A percentile compares a stretch with the other conserved stretches of the same genome.
phyloP scores from a whole-genome alignment of 805 yeast genomes.

The Ogataea pilisensis region DNA sequence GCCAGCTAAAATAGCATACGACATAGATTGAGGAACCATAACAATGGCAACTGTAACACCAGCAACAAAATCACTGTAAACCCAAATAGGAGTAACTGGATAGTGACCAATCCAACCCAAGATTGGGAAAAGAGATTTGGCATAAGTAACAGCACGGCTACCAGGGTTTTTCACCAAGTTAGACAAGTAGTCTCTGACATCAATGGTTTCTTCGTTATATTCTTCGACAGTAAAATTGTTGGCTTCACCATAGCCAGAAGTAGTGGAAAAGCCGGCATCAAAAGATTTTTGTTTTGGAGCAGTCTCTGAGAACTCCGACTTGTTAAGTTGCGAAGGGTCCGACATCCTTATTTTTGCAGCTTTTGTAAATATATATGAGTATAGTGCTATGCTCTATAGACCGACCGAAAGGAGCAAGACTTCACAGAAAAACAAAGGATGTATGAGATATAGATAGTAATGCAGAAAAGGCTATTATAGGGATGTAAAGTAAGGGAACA shows the following conservation, averaged over 20 bases:
- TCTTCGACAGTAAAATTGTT: slow-evolving; percentile 2
- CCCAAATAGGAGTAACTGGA: slow-evolving; percentile 61
- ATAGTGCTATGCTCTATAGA: no score
- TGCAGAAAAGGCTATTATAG: no score
- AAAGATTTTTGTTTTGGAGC: not conserved
- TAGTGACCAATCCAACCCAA: slow-evolving; percentile 81
- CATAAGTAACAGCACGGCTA: slow-evolving; percentile 40
- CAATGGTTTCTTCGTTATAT: slow-evolving; percentile 25
- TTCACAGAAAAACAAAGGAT: no score
- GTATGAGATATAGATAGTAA: no score
- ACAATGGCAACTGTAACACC: slow-evolving; percentile 94
- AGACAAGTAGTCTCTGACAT: slow-evolving; percentile 24
- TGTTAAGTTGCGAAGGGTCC: not conserved
- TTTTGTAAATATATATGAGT: no score
- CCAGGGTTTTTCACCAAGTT: slow-evolving; percentile 36
- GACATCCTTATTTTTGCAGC: not conserved
- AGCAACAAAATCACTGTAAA: slow-evolving; percentile 78
- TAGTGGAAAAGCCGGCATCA: not conserved
- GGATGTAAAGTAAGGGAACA: no score
- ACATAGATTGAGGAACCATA: slow-evolving; percentile 93
- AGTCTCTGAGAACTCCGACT: not conserved
- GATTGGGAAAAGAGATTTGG: slow-evolving; percentile 71
- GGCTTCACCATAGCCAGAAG: not conserved
- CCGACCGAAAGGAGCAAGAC: no score
- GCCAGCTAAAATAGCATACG: slow-evolving; percentile 85